Evolutionary conservation across 805 yeast genomes (phyloP).

Genomic region (Saturnispora kantuleensis): DNA sequence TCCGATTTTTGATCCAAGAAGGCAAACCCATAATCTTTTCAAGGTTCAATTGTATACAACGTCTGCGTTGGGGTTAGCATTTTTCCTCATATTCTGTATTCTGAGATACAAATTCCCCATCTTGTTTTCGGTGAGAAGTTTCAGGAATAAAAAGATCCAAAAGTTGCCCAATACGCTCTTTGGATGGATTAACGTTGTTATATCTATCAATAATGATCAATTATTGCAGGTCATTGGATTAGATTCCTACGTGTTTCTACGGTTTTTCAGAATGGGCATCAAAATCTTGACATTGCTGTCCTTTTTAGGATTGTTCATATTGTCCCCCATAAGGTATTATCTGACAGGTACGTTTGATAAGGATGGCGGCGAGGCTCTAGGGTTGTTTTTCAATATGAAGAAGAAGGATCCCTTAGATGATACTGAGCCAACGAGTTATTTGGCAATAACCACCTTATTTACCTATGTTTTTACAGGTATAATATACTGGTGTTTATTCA

Average conservation of each 20-base stretch:
- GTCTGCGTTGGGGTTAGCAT: conserved; percentile 33
- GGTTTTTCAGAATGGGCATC: conserved; percentile 50
- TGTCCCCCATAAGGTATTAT: conserved; percentile 44
- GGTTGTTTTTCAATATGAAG: neutral
- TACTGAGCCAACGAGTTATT: conserved; percentile 26
- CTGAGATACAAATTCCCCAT: conserved; percentile 46
- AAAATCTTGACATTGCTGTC: conserved; percentile 35
- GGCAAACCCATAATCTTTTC: conserved; percentile 44
- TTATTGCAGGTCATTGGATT: conserved; percentile 47
- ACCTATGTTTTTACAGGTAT: conserved; percentile 44
- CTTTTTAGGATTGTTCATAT: conserved; percentile 36
- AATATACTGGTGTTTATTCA: conserved; percentile 35
- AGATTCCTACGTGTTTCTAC: conserved; percentile 48
- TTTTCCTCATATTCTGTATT: conserved; percentile 41
- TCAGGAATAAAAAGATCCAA: conserved; percentile 35
- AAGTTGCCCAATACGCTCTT: conserved; percentile 38
- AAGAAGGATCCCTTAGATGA: conserved; percentile 11
- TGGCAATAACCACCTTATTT: conserved; percentile 46
- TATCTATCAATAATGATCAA: conserved; percentile 38
- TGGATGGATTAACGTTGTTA: conserved; percentile 44
- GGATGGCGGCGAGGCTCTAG: conserved; percentile 11
- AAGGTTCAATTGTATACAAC: conserved; percentile 45
- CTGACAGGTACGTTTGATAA: conserved; percentile 40
- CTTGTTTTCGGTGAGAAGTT: conserved; percentile 45
- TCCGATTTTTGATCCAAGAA: conserved; percentile 33